Conservation (phyloP, 2,329 filamentous ascomycete species). For the Claviceps sorghi region DNA sequence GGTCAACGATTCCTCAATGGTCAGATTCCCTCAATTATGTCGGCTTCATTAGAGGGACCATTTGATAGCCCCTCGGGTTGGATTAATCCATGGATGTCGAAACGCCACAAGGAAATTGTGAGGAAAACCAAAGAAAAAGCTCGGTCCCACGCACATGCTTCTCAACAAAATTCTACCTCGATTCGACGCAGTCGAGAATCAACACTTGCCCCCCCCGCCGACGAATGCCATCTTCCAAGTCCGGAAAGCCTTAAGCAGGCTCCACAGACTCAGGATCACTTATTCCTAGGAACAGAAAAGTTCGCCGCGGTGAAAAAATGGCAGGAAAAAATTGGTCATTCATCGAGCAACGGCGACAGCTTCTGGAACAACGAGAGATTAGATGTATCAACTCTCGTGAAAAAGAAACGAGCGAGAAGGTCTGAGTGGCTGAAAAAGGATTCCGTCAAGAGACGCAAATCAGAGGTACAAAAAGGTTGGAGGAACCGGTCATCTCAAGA, state of each 20-base stretch:
- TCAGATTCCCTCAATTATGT: slow-evolving; percentile 39
- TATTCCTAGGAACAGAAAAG: slow-evolving; percentile 18
- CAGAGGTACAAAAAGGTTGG: slow-evolving; percentile 5
- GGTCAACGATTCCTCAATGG: slow-evolving; percentile 45
- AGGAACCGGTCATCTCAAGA: neutral
- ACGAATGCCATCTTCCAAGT: slow-evolving; percentile 27
- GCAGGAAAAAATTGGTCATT: slow-evolving; percentile 13
- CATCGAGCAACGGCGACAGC: slow-evolving; percentile 5
- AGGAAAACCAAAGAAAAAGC: neutral
- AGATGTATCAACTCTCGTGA: slow-evolving; percentile 7
- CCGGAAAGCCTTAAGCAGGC: slow-evolving; percentile 25
- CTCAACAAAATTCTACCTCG: slow-evolving; percentile 2
- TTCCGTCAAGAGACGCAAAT: slow-evolving; percentile 15
- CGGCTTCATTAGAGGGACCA: slow-evolving; percentile 46
- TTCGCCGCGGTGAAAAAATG: slow-evolving; percentile 19
- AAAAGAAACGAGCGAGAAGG: slow-evolving; percentile 13
- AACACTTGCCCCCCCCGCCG: slow-evolving; percentile 8
- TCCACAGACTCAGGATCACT: slow-evolving; percentile 13
- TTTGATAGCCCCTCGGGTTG: slow-evolving; percentile 29
- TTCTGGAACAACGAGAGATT: slow-evolving; percentile 10
- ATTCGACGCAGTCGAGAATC: neutral
- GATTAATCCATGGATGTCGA: slow-evolving; percentile 19
- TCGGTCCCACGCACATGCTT: neutral
- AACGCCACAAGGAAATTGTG: neutral
- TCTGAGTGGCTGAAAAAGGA: slow-evolving; percentile 20